Evolutionary conservation across 257 asterid species (phyloP).

Genomic region (Cynanchum wilfordii): DNA sequence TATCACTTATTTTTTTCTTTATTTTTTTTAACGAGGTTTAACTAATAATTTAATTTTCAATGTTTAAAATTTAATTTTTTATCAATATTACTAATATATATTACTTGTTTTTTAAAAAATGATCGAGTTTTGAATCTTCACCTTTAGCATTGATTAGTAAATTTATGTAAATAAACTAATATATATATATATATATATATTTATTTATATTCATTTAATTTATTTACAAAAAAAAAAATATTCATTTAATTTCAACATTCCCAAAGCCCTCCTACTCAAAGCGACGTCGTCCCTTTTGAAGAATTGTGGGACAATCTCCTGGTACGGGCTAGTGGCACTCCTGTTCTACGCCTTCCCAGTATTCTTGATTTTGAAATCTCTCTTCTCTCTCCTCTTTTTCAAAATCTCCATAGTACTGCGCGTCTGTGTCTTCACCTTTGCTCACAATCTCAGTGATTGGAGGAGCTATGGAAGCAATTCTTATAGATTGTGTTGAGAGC

Average conservation of each 20-base stretch:
- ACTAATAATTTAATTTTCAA: too few relatives aligned
- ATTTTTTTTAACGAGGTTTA: too few relatives aligned
- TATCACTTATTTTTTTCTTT: too few relatives aligned
- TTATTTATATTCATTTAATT: too few relatives aligned
- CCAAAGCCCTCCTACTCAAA: background rate
- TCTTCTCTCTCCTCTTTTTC: background rate
- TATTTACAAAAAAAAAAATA: too few relatives aligned
- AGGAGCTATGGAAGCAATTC: slow-evolving; percentile 61
- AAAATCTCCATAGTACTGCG: background rate
- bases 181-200: background rate
- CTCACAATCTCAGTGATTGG: background rate
- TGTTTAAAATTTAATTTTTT: too few relatives aligned
- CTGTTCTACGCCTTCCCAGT: background rate
- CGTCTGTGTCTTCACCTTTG: background rate
- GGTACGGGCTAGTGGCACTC: background rate
- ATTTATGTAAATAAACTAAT: too few relatives aligned
- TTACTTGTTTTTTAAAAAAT: too few relatives aligned
- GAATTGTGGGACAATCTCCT: background rate
- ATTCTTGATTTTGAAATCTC: background rate
- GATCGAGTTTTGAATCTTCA: too few relatives aligned
- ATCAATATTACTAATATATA: too few relatives aligned
- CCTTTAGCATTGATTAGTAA: too few relatives aligned
- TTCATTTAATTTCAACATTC: too few relatives aligned
- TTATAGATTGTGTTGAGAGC: slow-evolving; percentile 59
- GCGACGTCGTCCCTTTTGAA: background rate